phyloP scores from a whole-genome alignment of 129 eudicot genomes.

The Tanacetum coccineum region DNA sequence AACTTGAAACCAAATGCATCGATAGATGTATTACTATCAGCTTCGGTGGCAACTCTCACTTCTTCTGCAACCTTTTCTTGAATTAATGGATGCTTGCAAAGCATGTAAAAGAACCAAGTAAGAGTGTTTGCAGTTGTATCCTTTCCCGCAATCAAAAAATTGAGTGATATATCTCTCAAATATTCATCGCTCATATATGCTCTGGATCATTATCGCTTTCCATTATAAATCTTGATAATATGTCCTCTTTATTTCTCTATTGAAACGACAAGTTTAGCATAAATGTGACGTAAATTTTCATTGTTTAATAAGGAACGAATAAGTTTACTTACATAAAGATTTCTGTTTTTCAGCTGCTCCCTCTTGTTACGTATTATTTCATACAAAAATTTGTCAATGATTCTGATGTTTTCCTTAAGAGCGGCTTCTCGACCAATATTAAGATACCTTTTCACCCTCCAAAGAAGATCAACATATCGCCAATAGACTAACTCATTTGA shows the following conservation, averaged over 20 bases:
- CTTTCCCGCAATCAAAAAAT: constrained; percentile 10
- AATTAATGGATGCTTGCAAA: background rate
- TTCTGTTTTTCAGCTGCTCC: constrained; percentile 31
- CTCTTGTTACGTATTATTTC: background rate
- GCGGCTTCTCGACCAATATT: background rate
- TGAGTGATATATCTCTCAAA: constrained; percentile 1
- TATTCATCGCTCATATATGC: background rate
- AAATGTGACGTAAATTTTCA: background rate
- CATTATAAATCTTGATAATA: background rate
- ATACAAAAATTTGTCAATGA: constrained; percentile 30
- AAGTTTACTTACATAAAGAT: constrained; percentile 27
- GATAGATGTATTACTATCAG: background rate
- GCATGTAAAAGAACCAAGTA: constrained; percentile 11
- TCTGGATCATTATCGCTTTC: constrained; percentile 4
- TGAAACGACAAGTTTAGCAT: background rate
- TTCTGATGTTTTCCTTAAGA: constrained; percentile 34
- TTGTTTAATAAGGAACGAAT: background rate
- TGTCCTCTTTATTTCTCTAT: background rate
- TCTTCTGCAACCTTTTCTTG: constrained; percentile 8
- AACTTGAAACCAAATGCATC: background rate
- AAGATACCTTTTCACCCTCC: constrained; percentile 1
- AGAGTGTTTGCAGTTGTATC: constrained; percentile 10
- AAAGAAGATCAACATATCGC: background rate
- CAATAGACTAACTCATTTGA: background rate
- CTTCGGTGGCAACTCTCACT: background rate